Percentiles rank a stretch among this genome's conserved stretches.
Evolutionary conservation across 257 asterid species (phyloP).

Genomic region (Perilla frutescens): DNA sequence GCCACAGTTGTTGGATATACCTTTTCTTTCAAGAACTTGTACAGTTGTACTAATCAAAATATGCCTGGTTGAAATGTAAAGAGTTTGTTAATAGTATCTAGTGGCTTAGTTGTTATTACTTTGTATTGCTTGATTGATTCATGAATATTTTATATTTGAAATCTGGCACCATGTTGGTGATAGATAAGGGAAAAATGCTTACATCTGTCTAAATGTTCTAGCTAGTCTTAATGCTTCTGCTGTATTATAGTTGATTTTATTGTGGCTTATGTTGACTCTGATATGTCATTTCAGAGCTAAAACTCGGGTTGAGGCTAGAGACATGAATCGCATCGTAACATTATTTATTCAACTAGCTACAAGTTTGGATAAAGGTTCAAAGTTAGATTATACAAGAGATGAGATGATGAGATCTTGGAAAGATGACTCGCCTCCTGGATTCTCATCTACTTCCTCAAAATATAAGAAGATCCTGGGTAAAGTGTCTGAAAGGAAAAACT

Average conservation of each 20-base stretch:
- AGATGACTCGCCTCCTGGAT: constrained; percentile 84
- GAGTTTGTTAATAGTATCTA: constrained; percentile 5
- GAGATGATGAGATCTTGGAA: constrained; percentile 65
- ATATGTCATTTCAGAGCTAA: constrained; percentile 59
- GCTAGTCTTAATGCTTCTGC: constrained; percentile 16
- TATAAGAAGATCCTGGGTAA: constrained; percentile 66
- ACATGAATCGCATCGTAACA: constrained; percentile 66
- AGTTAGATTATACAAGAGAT: constrained; percentile 56
- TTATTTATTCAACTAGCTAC: constrained; percentile 81
- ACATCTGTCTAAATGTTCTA: background rate
- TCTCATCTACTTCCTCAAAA: constrained; percentile 69
- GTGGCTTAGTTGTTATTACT: background rate
- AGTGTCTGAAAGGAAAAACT: constrained; percentile 66
- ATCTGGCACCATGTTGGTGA: constrained; percentile 10
- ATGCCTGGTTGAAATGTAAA: background rate
- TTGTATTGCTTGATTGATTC: constrained; percentile 13
- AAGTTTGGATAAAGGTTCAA: constrained; percentile 76
- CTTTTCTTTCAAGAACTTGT: background rate
- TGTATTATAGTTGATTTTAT: constrained; percentile 11
- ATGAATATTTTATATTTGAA: constrained; percentile 13
- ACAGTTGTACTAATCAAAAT: background rate
- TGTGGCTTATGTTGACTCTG: constrained; percentile 27
- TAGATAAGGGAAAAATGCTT: background rate
- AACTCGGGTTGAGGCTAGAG: constrained; percentile 66
- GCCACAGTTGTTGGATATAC: background rate